Percentiles rank a stretch among this genome's conserved stretches.
Conservation (phyloP, 345 rosid genomes). For the Raphanus sativus region DNA sequence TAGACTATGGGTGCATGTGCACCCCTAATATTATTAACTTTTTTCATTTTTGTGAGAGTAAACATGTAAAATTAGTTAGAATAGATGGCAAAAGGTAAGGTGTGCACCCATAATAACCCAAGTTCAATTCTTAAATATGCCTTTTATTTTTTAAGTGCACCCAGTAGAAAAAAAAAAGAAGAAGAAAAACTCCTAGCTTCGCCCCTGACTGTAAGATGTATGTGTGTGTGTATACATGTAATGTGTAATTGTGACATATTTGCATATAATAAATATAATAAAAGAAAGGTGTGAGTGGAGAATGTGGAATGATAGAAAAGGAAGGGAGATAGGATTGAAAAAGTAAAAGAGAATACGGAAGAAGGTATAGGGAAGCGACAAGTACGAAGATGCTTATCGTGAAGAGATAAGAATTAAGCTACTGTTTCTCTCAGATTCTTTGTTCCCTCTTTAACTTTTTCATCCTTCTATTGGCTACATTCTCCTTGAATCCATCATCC, state of each 20-base stretch:
- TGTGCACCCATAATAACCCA: too few relatives aligned
- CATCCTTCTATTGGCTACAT: conserved; percentile 26
- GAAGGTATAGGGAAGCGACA: conserved; percentile 43
- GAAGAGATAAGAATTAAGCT: conserved; percentile 16
- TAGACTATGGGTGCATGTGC: too few relatives aligned
- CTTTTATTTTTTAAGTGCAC: too few relatives aligned
- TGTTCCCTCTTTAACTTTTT: conserved; percentile 16
- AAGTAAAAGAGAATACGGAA: conserved; percentile 13
- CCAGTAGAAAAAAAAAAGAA: too few relatives aligned
- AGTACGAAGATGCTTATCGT: conserved; percentile 30
- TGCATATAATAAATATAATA: neutral
- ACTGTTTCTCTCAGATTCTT: conserved; percentile 26
- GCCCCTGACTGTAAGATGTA: neutral
- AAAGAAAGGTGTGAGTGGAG: conserved; percentile 7
- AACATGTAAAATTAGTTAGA: too few relatives aligned
- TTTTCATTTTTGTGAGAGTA: neutral
- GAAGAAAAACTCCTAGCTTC: too few relatives aligned
- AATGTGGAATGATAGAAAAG: conserved; percentile 17
- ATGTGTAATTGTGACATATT: neutral
- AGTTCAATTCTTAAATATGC: too few relatives aligned
- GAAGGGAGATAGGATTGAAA: conserved; percentile 30
- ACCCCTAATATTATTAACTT: too few relatives aligned
- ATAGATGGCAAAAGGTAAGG: too few relatives aligned
- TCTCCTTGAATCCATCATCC: conserved; percentile 19
- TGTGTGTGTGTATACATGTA: neutral